These are phyloP conservation scores for Naganishia antarctica DNA, from an alignment of 768 basidiomycete species.

Conservation along the genomic window DNA sequence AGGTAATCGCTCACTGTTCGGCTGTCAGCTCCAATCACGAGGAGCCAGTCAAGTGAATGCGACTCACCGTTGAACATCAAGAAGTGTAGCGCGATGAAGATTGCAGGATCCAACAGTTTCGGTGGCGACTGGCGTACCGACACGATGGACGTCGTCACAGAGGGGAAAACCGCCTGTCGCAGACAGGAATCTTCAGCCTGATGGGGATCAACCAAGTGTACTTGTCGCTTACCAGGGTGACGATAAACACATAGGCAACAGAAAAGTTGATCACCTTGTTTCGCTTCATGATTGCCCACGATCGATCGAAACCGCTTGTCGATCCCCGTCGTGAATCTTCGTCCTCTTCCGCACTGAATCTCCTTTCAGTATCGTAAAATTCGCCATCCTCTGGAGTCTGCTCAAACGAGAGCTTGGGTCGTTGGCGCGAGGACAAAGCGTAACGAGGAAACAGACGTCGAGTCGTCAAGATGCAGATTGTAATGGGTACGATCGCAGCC, in stretches of 20 bases:
- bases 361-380: conserved; percentile 10
- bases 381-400: neutral
- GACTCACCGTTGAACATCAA: conserved; percentile 46
- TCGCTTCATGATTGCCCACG: conserved; percentile 46
- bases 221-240: conserved; percentile 63
- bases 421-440: neutral
- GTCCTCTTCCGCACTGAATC: conserved; percentile 26
- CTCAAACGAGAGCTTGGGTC: conserved; percentile 13
- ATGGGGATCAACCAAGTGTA: neutral
- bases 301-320: conserved; percentile 1
- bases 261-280: conserved; percentile 69
- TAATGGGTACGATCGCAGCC: conserved; percentile 63
- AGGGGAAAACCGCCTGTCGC: conserved; percentile 73
- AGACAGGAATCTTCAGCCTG: neutral
- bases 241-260: conserved; percentile 67
- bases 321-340: conserved; percentile 15
- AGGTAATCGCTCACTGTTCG: conserved; percentile 44
- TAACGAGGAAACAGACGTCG: conserved; percentile 11
- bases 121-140: conserved; percentile 58
- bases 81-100: conserved; percentile 75
- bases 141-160: conserved; percentile 71
- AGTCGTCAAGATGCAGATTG: conserved; percentile 54
- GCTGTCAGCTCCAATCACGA: neutral
- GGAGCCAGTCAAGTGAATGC: neutral
- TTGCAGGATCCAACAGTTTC: conserved; percentile 40